Conservation (phyloP, 805 yeast species). For the Yarrowia sp. region DNA sequence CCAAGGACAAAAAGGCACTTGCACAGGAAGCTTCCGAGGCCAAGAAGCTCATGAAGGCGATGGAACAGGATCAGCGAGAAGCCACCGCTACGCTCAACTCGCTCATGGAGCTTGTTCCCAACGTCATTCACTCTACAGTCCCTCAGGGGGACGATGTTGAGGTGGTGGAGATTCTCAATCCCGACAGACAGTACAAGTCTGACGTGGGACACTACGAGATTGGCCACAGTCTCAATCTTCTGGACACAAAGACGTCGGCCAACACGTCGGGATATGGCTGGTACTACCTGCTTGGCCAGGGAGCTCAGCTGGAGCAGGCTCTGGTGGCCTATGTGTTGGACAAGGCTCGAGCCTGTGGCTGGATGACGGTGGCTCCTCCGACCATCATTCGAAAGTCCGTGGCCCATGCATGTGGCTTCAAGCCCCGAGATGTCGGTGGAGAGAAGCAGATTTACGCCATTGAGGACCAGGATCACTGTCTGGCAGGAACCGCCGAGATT, state of each 20-base stretch:
- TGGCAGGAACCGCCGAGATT: slow-evolving; percentile 95
- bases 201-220: slow-evolving; percentile 63
- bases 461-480: slow-evolving; percentile 58
- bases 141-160: slow-evolving; percentile 27
- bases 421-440: slow-evolving; percentile 85
- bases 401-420: slow-evolving; percentile 90
- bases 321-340: slow-evolving; percentile 77
- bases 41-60: not conserved
- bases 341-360: slow-evolving; percentile 71
- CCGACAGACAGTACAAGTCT: slow-evolving; percentile 8
- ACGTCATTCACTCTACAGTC: slow-evolving; percentile 19
- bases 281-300: slow-evolving; percentile 84
- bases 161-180: slow-evolving; percentile 35
- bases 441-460: slow-evolving; percentile 82
- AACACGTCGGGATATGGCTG: slow-evolving; percentile 72
- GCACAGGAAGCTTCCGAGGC: slow-evolving; percentile 21
- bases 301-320: slow-evolving; percentile 90
- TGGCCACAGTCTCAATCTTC: slow-evolving; percentile 68
- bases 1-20: slow-evolving; percentile 24
- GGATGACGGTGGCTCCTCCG: slow-evolving; percentile 79
- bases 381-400: slow-evolving; percentile 79
- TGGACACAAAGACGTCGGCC: slow-evolving; percentile 77
- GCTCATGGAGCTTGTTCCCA: slow-evolving; percentile 37
- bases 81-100: slow-evolving; percentile 9
- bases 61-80: slow-evolving; percentile 2